Evolutionary conservation across 306 rosid genomes (phyloP).

Genomic region (Gastrolobium villosum): DNA sequence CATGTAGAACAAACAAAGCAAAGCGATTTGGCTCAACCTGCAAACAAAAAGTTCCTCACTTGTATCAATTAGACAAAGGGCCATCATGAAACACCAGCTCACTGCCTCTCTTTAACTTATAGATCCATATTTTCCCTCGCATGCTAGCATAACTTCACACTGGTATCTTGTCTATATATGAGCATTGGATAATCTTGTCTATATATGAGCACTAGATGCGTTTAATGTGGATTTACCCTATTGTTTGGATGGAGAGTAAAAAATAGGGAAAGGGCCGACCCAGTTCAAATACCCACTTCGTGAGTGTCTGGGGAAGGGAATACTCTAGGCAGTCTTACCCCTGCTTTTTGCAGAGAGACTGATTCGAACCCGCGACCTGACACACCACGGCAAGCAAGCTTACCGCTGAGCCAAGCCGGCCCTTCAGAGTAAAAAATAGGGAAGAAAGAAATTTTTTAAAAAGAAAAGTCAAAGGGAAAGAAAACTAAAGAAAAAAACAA

Average conservation of each 20-base stretch:
- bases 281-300: too few relatives aligned
- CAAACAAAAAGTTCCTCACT: not conserved
- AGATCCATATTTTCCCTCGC: conserved; percentile 18
- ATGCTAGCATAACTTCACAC: not conserved
- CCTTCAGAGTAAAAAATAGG: not conserved
- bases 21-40: not conserved
- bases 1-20: conserved; percentile 3
- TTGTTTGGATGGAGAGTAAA: not conserved
- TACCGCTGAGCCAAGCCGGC: too few relatives aligned
- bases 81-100: conserved; percentile 15
- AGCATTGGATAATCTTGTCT: too few relatives aligned
- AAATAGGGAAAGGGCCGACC: too few relatives aligned
- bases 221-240: conserved; percentile 1
- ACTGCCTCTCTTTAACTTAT: not conserved
- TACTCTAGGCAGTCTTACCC: too few relatives aligned
- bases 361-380: too few relatives aligned
- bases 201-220: too few relatives aligned
- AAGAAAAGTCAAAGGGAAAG: not conserved
- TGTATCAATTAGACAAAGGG: conserved; percentile 19
- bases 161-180: not conserved
- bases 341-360: too few relatives aligned
- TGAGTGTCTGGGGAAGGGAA: too few relatives aligned
- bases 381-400: too few relatives aligned
- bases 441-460: not conserved
- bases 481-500: not conserved